These are phyloP conservation scores for Malassezia brasiliensis DNA, from an alignment of 1,284 basidiomycete genomes.

Conservation along the genomic window DNA sequence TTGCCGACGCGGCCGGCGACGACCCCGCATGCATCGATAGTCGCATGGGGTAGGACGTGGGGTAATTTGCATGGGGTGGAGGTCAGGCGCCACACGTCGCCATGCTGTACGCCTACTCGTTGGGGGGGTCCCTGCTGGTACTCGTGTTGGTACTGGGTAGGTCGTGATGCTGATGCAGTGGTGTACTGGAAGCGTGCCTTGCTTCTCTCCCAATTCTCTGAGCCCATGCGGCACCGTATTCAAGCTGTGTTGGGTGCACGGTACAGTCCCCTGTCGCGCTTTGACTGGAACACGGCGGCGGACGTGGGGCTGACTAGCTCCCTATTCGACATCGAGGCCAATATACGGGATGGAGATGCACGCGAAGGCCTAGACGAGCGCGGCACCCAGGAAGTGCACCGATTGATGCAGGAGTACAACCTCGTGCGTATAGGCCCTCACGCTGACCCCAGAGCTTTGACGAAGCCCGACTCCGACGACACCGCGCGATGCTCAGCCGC, in stretches of 20 bases:
- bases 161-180: constrained; percentile 1
- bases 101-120: constrained; percentile 3
- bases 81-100: neutral
- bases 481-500: constrained; percentile 25
- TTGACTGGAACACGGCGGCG: constrained; percentile 26
- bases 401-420: constrained; percentile 29
- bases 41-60: neutral
- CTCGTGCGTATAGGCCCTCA: constrained; percentile 19
- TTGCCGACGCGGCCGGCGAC: constrained; percentile 10
- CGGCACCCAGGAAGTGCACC: constrained; percentile 33
- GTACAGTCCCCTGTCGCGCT: neutral
- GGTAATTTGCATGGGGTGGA: neutral
- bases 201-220: neutral
- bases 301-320: constrained; percentile 26
- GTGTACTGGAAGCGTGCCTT: constrained; percentile 12
- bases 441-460: constrained; percentile 28
- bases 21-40: constrained; percentile 1
- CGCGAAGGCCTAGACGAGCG: constrained; percentile 31
- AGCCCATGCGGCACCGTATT: neutral
- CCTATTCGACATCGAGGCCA: constrained; percentile 40
- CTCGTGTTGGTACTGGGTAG: constrained; percentile 2
- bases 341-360: constrained; percentile 29
- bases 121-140: neutral
- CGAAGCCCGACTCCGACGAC: constrained; percentile 37
- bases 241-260: neutral